Evolutionary conservation across 805 yeast species (phyloP).

Genomic region (Suhomyces kilbournensis): DNA sequence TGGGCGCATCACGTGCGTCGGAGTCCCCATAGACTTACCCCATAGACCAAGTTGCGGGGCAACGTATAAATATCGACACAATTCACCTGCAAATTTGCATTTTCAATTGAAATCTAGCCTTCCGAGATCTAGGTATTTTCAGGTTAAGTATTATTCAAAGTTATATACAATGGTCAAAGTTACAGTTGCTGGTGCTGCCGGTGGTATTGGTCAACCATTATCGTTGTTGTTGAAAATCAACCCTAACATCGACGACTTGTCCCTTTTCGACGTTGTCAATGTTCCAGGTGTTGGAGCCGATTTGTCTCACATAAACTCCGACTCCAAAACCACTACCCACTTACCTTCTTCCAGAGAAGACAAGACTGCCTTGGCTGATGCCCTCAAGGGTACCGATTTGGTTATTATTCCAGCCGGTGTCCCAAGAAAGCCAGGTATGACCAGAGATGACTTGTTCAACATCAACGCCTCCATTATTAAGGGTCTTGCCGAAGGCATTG

Average conservation of each 20-base stretch:
- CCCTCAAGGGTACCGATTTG: constrained; percentile 46
- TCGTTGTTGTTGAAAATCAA: constrained; percentile 76
- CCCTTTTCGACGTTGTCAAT: constrained; percentile 81
- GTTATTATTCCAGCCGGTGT: constrained; percentile 80
- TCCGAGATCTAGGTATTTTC: background rate
- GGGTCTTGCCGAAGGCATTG: constrained; percentile 71
- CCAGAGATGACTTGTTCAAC: constrained; percentile 83
- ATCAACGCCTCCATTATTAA: constrained; percentile 80
- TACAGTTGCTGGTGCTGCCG: constrained; percentile 87
- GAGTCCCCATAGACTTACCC: background rate
- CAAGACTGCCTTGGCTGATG: constrained; percentile 42
- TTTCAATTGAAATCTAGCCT: background rate
- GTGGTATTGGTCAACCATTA: constrained; percentile 93
- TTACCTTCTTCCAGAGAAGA: constrained; percentile 56
- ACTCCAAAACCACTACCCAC: constrained; percentile 55
- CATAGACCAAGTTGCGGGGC: background rate
- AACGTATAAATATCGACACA: background rate
- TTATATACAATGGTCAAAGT: constrained; percentile 57
- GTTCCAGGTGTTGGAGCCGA: constrained; percentile 89
- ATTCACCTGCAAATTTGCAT: background rate
- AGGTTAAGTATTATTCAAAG: background rate
- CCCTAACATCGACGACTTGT: constrained; percentile 58
- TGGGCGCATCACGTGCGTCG: background rate
- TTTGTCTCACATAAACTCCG: constrained; percentile 76
- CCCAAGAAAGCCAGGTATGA: constrained; percentile 94